Percentiles rank a stretch among this genome's conserved stretches.
phyloP scores from a whole-genome alignment of 192 early-diverging fungal genomes.

The Coemansia sp. region DNA sequence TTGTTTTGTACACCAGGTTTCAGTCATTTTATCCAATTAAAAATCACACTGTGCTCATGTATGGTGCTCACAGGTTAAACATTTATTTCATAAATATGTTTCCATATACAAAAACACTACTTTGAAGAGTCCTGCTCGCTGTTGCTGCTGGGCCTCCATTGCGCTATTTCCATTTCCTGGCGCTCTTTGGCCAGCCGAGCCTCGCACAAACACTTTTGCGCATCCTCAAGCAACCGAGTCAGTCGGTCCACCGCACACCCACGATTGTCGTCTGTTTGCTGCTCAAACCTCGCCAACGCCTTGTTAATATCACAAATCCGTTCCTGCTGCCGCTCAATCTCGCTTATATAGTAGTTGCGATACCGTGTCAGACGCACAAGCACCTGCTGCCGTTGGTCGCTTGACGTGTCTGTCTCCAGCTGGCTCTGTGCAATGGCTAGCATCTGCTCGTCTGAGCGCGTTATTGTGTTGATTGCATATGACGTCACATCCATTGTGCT shows the following conservation, averaged over 20 bases:
- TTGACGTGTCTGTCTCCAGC: neutral
- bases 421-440: neutral
- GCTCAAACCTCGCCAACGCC: constrained; percentile 16
- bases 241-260: constrained; percentile 22
- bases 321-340: constrained; percentile 32
- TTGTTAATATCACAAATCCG: constrained; percentile 34
- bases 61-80: too few relatives aligned
- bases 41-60: too few relatives aligned
- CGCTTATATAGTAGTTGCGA: constrained; percentile 31
- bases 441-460: constrained; percentile 2
- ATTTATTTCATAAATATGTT: too few relatives aligned
- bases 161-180: constrained; percentile 33
- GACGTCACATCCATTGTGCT: neutral
- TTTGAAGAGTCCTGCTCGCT: neutral
- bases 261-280: constrained; percentile 1
- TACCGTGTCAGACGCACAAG: constrained; percentile 28
- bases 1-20: too few relatives aligned
- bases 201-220: constrained; percentile 26
- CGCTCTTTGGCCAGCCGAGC: constrained; percentile 34
- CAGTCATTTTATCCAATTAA: too few relatives aligned
- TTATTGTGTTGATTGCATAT: neutral
- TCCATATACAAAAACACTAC: neutral
- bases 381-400: constrained; percentile 18
- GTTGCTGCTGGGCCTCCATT: constrained; percentile 12
- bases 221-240: constrained; percentile 22